Base-by-base conservation (phyloP, 371 early-diverging fungal species). In the Lichtheimia ornata region DNA sequence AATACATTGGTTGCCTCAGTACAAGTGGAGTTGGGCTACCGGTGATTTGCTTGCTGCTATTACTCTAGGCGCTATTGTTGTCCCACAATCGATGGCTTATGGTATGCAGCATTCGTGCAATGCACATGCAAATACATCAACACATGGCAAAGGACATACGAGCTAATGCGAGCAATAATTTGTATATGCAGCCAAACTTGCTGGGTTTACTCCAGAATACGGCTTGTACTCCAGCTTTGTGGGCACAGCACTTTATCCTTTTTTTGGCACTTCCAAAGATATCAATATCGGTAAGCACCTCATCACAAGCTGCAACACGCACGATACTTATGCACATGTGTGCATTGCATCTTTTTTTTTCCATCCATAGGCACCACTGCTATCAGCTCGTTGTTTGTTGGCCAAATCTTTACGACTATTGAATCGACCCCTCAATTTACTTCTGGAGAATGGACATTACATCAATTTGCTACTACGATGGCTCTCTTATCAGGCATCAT, bases 171-270 rank as follows among this genome's bases (percentile, higher is more conserved):
- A 11, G 35, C 22, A 22, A 22, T 35, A 35, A 28, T 35, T 35
- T 35, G 35, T 9, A 25, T 56, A 42, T 58, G 42, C 67, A 79
- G 79, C 97, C 15, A 91, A 88, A 71, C 73, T 96, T 3, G 95
- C 94, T 0, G 80, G 79, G n/a, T 72, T 96, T 24, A 92, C 94
- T 18, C 84, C 90, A 42, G 82, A 91, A 58, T 91, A 87, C 71
- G 97, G 97, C 1, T 81, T 96, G 15, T 96, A 96, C 76, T 88
- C 93, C 50, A 83, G 90, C 53, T 89, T 93, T 67, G 72, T 92
- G 28, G 94, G 96, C 27, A 80, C 85, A 12, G 71, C 90, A 28
- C 54, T 93, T 17, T 94, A 95, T 70, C 82, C 85, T 55, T 68
- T 92, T 56, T 84, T 94, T 65, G 94, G 91, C 15, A 94, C 96